Base-by-base conservation (phyloP, 1,284 basidiomycete species). In the Phellopilus nigrolimitatus region DNA sequence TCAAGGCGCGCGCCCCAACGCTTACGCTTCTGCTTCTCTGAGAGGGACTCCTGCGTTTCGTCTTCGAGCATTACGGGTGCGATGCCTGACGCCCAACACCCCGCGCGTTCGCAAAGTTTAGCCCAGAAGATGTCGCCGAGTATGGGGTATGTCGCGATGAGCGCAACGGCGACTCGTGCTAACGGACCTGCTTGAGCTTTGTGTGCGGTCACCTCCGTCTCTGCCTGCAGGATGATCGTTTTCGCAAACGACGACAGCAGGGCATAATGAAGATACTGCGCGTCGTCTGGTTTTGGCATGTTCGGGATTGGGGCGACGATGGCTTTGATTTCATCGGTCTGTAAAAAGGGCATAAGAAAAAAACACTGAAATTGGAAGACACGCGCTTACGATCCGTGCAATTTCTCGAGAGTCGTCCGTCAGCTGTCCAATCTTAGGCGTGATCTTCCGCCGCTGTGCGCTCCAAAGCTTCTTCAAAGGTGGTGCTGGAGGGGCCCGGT, bases 151-250 rank as follows among this genome's bases (percentile, higher is more conserved):
- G 58, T 76, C 65, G 59, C 75, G 59, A 94, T 68, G 17, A 95
- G 72, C 47, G 80, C 82, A 41, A 86, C 72, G 0, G 89, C 73
- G 3, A 97, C 80, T 22, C 82, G 78, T 0, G 89, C 91, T 8
- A 98, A 76, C 0, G 95, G 95, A 40, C 79, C 77, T 0, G 93
- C 94, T 7, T 87, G 88, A 31, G 83, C 81, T 59, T 89, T 84
- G 67, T 95, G 91, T 2, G 92, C 93, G 1, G 89, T 83, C 4
- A 97, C 91, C 68, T 99, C 95, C 0, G 86, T 88, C 69, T 97
- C 94, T 5, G 95, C 94, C 72, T 98, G 97, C 30, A 89, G 78
- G 39, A 98, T 81, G 53, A 99, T 82, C 31, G 84, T 77, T 64
- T 98, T 99, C 48, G 91, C 74, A 19, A 97, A 77, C 17, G 94